phyloP scores from a whole-genome alignment of 2,329 filamentous ascomycete species.

The Ceratocystis albifundus region DNA sequence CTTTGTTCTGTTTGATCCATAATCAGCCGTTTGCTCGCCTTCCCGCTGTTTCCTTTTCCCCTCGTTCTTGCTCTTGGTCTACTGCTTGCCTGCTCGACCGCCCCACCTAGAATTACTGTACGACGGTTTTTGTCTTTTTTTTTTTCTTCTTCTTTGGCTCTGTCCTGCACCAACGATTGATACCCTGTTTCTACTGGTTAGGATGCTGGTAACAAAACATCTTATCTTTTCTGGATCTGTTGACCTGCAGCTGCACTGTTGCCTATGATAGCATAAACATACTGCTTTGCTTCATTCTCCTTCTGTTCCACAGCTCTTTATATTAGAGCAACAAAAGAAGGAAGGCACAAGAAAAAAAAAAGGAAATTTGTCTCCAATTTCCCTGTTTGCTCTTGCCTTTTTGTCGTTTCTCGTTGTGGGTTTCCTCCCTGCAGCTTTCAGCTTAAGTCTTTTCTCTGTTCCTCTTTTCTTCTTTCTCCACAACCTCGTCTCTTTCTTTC shows the following conservation, averaged over 20 bases:
- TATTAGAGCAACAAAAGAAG: not conserved
- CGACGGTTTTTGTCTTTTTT: not conserved
- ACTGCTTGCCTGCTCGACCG: too few relatives aligned
- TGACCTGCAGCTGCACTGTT: not conserved
- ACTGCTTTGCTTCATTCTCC: not conserved
- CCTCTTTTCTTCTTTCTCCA: not conserved
- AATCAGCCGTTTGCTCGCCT: conserved; percentile 2
- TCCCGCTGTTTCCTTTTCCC: not conserved
- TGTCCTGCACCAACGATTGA: too few relatives aligned
- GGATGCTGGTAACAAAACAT: too few relatives aligned
- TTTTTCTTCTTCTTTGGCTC: not conserved
- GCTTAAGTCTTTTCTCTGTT: not conserved
- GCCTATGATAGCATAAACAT: too few relatives aligned
- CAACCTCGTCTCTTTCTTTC: too few relatives aligned
- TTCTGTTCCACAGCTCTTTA: not conserved
- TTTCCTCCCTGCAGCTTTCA: not conserved
- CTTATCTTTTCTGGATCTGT: not conserved
- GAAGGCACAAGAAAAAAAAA: not conserved
- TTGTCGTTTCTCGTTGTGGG: not conserved
- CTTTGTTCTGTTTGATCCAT: conserved; percentile 4
- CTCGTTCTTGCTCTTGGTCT: not conserved
- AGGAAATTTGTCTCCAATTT: conserved; percentile 12
- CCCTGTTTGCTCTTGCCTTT: conserved; percentile 7
- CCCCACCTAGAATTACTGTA: not conserved
- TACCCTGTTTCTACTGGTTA: too few relatives aligned